Evolutionary conservation across 2,329 filamentous ascomycete species (phyloP).

Genomic region (Fusarium sp.): DNA sequence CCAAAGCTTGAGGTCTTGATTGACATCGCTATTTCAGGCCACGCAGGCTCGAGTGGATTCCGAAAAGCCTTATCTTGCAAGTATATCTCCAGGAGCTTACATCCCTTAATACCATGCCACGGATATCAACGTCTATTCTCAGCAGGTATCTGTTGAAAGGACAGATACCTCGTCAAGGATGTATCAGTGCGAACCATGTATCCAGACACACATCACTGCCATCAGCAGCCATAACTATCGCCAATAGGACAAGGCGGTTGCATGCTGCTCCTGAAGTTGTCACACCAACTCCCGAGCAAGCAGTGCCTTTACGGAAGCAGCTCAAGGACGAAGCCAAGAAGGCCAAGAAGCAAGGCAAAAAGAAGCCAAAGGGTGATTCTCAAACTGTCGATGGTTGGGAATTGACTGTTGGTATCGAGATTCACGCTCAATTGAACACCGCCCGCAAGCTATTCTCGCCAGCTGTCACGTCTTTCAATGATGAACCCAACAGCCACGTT

Average conservation of each 20-base stretch:
- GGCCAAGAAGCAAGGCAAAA: slow-evolving; percentile 70
- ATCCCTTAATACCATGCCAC: slow-evolving; percentile 50
- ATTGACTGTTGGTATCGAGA: slow-evolving; percentile 94
- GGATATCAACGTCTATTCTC: slow-evolving; percentile 54
- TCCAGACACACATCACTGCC: slow-evolving; percentile 23
- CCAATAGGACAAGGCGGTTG: slow-evolving; percentile 38
- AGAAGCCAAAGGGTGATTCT: slow-evolving; percentile 55
- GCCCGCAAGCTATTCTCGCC: slow-evolving; percentile 87
- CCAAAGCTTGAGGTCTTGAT: background rate
- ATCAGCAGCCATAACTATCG: slow-evolving; percentile 14
- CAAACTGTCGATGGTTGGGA: slow-evolving; percentile 80
- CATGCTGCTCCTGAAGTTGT: slow-evolving; percentile 45
- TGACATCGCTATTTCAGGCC: background rate
- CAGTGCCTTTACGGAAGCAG: slow-evolving; percentile 72
- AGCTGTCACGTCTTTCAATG: slow-evolving; percentile 70
- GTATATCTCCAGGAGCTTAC: no score
- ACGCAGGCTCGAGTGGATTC: background rate
- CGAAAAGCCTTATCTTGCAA: background rate
- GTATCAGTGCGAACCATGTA: slow-evolving; percentile 43
- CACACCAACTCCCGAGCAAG: slow-evolving; percentile 28
- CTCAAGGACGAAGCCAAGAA: slow-evolving; percentile 77
- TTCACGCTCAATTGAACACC: slow-evolving; percentile 95
- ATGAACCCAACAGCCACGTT: slow-evolving; percentile 84
- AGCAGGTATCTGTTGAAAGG: slow-evolving; percentile 61
- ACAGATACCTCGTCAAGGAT: slow-evolving; percentile 54